Base-by-base conservation (phyloP, 768 basidiomycete genomes). In the Podaxis sp. region DNA sequence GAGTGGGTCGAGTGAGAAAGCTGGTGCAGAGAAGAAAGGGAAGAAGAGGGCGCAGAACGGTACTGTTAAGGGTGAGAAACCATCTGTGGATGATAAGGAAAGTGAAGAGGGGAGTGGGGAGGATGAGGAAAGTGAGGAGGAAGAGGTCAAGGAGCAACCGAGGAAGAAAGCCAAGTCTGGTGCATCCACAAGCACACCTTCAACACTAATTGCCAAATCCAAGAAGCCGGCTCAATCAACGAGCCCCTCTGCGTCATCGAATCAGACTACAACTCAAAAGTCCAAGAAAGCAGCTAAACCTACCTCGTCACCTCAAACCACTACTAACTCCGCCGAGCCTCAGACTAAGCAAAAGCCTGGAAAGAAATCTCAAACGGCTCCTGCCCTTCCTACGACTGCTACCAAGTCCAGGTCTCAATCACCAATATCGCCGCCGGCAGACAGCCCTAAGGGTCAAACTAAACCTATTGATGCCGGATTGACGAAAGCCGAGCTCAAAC, bases 401-500 rank as follows among this genome's bases (percentile, higher is more conserved):
- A 40, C 28, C 18, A 57, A 57, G 27, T 3, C 21, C 13, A 56
- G 56, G 25, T 6, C 56, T n/a, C 28, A 35, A 36, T 5, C 62
- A 25, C 18, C 21, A 25, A 57, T 35, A n/a, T 64, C 61, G 16
- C 47, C 66, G 13, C 28, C 63, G 7, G 38, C 62, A 59, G 65
- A 67, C 37, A 66, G 65, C 50, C 27, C 47, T 10, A 67, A 67
- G 57, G 60, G 52, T 32, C 32, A 32, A 32, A 32, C 32, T 9
- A 32, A 2, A 32, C 32, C 32, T 32, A 9, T 1, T 9, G 32
- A 2, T 32, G 32, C 32, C 46, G 59, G 2, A 59, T 71, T 80
- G 54, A 76, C 73, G 6, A 75, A 68, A 50, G 75, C 78, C 16
- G 83, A 84, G 62, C 65, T 82, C 64, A 86, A 86, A 73, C 75